Conservation (phyloP, 306 rosid genomes). For the Ziziphus jujuba region DNA sequence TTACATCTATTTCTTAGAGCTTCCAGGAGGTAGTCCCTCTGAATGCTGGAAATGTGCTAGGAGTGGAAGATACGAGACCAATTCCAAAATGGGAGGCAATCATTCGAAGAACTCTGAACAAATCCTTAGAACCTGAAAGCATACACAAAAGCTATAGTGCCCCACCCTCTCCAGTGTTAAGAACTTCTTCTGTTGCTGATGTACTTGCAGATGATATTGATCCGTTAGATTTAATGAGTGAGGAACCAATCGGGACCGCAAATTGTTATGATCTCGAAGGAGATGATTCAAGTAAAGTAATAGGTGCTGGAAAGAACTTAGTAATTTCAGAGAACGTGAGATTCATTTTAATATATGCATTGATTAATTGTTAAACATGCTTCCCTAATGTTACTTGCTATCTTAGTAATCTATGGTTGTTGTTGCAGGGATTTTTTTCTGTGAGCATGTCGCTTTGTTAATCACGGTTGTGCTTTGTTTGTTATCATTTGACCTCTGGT, state of each 20-base stretch:
- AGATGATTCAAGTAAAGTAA: conserved; percentile 41
- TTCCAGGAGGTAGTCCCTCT: conserved; percentile 96
- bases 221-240: conserved; percentile 45
- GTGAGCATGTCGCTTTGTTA: conserved; percentile 90
- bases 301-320: conserved; percentile 42
- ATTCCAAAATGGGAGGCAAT: conserved; percentile 91
- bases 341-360: conserved; percentile 1
- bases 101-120: conserved; percentile 77
- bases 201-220: conserved; percentile 56
- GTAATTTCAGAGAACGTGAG: conserved; percentile 7
- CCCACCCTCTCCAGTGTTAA: conserved; percentile 81
- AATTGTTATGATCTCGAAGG: conserved; percentile 34
- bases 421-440: conserved; percentile 91
- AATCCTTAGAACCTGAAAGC: conserved; percentile 58
- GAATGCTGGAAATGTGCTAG: conserved; percentile 89
- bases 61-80: conserved; percentile 85
- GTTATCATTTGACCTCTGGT: conserved; percentile 95
- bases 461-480: conserved; percentile 87
- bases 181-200: conserved; percentile 83
- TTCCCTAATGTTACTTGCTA: conserved; percentile 15
- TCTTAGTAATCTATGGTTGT: conserved; percentile 23
- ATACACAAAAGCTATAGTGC: conserved; percentile 81
- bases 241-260: conserved; percentile 31
- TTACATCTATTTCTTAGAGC: conserved; percentile 36
- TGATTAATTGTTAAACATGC: conserved; percentile 21